Percentiles rank a stretch among this genome's conserved stretches.
These are phyloP conservation scores for Alternaria arbusti DNA, from an alignment of 2,329 filamentous ascomycete genomes.

Conservation along the genomic window DNA sequence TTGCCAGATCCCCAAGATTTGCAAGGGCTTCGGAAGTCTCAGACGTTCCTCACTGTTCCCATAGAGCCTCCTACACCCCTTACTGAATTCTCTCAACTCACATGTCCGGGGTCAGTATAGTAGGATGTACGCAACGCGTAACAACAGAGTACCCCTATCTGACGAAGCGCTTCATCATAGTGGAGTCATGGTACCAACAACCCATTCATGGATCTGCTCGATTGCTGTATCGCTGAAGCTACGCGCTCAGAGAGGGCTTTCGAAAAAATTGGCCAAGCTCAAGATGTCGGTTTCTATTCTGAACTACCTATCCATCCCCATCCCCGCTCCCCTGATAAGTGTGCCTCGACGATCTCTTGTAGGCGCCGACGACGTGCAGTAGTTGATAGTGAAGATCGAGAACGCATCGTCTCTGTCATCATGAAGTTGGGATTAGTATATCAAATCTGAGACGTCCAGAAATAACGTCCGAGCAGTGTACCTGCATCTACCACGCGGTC, in stretches of 20 bases:
- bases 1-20: neutral
- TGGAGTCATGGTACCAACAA: neutral
- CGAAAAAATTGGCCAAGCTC: neutral
- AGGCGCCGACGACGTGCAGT: neutral
- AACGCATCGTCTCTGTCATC: neutral
- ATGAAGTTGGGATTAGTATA: neutral
- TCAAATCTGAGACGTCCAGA: neutral
- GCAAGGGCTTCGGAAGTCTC: no score
- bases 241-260: neutral
- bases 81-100: neutral
- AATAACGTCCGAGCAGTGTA: constrained; percentile 2
- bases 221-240: neutral
- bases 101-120: neutral
- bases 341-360: neutral
- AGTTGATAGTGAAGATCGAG: neutral
- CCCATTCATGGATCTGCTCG: neutral
- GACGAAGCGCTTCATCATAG: neutral
- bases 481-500: constrained; percentile 5
- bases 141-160: neutral
- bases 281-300: neutral
- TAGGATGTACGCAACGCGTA: neutral
- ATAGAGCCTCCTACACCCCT: no score
- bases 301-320: neutral
- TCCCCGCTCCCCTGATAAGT: neutral
- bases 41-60: no score